Evolutionary conservation across 2,329 filamentous ascomycete species (phyloP), one percentile per base, ranked within the genome.

Genomic region (Didymella glomerata): DNA sequence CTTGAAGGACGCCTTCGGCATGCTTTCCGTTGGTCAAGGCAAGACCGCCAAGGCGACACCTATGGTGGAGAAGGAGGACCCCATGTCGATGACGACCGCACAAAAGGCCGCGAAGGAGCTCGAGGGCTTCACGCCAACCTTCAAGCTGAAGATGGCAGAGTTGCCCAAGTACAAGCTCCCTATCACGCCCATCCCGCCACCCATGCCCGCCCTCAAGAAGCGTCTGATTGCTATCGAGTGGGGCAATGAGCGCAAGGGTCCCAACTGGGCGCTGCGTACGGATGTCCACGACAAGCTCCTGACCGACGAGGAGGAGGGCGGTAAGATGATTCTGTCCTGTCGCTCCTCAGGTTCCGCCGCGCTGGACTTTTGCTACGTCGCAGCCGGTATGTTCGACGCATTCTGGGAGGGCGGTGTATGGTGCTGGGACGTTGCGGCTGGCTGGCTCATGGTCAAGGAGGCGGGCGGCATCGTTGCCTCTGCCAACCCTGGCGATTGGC

Each of bases 281-380:
- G 54, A 60, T 1, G 62, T 77, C 0, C 64, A 70, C 40, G 69
- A 69, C 49, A 63, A 65, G 41, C 65, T 78, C 0, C 61, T 78
- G 24, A 73, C 74, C 0, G 61, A 69, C 28, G 65, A 68, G 8
- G 44, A 62, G 1, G 62, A 61, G 0, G 74, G 69, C 16, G 76
- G 75, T 22, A 72, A 72, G 0, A 77, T 77, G 72, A 68, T 66
- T 27, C 71, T 76, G 25, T 73, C 69, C 0, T 63, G 76, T 13
- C 75, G 76, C 16, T 72, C 70, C 3, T 72, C 67, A 11, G 76
- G 76, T 14, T 77, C 75, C 2, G 75, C 75, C 0, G 76, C 76
- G 0, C 66, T 78, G 1, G 71, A 77, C 59, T 76, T 78, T 52
- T 78, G 76, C 64, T 77, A 76, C 57, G 75, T 78, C 1, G 76